Evolutionary conservation across 2,329 filamentous ascomycete species (phyloP), one percentile per base, ranked within the genome.

Genomic region (Penicillium italicum): DNA sequence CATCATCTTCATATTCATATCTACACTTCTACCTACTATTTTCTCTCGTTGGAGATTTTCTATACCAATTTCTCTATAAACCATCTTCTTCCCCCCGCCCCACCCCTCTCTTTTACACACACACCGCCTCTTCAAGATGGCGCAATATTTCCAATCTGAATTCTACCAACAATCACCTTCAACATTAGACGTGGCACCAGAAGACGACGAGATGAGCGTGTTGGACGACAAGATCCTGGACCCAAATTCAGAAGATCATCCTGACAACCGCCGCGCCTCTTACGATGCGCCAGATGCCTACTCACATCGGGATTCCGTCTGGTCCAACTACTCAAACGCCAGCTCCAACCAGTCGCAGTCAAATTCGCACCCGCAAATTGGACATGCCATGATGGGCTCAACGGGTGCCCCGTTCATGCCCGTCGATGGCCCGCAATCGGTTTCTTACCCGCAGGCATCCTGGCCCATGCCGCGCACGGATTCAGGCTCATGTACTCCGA

Each of bases 401-500:
- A 73, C 75, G 63, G 79, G 74, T 69, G 77, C 78, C 75, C 84
- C 84, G 47, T 92, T 89, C 77, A 82, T 86, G 76, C 84, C 85
- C 57, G 78, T 87, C 58, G 78, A 79, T 24, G 71, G 77, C 37
- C 73, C 77, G 56, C 79, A 79, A 60, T 72, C 46, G 22, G 4
- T 45, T 12, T 51, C 75, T 59, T 68, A 67, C 55, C 57, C 67
- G 12, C 64, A 74, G 55, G 79, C 81, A 63, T 69, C 78, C 59
- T 92, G 89, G 88, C 78, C 85, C 47, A 80, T 86, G 70, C 81
- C 85, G 7, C 61, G 62, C 64, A 81, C 81, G 48, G 79, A 78
- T 65, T 89, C 88, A 26, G 88, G 85, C 50, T 84, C 89, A 59
- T 87, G 85, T 72, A 93, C 90, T 7, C 88, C 89, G 16, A 84